phyloP scores from a whole-genome alignment of 176 grass and related monocot genomes.

The Stipa capillata region DNA sequence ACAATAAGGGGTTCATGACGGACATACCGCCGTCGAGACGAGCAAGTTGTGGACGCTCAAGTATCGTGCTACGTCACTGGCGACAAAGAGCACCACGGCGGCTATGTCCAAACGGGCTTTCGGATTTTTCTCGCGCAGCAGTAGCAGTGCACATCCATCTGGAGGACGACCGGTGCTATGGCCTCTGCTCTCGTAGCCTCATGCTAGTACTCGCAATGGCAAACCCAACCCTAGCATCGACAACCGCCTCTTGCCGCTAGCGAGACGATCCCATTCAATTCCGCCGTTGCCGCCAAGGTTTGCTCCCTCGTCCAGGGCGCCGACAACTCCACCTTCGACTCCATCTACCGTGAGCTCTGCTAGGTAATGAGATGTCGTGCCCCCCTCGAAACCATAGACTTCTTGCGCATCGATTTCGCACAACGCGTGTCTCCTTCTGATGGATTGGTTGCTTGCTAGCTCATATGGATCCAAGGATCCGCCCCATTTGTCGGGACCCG shows the following conservation, averaged over 20 bases:
- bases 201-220: conserved; percentile 11
- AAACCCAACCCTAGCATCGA: conserved; percentile 1
- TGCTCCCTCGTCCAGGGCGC: conserved; percentile 43
- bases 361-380: conserved; percentile 11
- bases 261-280: conserved; percentile 43
- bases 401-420: background rate
- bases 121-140: too few relatives aligned
- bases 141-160: too few relatives aligned
- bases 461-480: background rate
- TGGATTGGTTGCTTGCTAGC: background rate
- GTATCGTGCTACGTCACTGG: too few relatives aligned
- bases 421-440: background rate
- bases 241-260: conserved; percentile 8
- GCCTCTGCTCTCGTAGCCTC: background rate
- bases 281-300: conserved; percentile 44
- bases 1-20: too few relatives aligned
- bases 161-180: too few relatives aligned
- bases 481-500: too few relatives aligned
- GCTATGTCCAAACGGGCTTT: too few relatives aligned
- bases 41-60: too few relatives aligned
- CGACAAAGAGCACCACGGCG: too few relatives aligned
- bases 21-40: too few relatives aligned
- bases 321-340: conserved; percentile 38
- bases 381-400: background rate
- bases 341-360: conserved; percentile 25